Conservation (phyloP, 768 basidiomycete genomes). For the Podaxis rugospora region DNA sequence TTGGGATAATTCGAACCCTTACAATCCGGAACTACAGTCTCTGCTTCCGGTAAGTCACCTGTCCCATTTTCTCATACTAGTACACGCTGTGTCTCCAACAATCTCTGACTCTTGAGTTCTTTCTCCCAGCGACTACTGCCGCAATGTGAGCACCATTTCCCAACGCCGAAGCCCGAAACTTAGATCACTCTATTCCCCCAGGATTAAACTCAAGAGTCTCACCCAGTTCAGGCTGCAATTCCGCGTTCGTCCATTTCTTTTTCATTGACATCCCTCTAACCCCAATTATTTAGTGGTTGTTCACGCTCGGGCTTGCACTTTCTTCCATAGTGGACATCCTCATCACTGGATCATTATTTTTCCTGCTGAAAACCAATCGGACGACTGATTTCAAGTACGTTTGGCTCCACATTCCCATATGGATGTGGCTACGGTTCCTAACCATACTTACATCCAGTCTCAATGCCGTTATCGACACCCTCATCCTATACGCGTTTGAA, state of each 20-base stretch:
- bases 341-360: slow-evolving; percentile 41
- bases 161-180: background rate
- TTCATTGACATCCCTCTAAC: background rate
- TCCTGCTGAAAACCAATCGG: slow-evolving; percentile 35
- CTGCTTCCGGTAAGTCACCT: slow-evolving; percentile 24
- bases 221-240: slow-evolving; percentile 21
- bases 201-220: background rate
- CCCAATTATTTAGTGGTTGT: slow-evolving; percentile 38
- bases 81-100: background rate
- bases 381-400: slow-evolving; percentile 34
- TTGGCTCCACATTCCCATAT: background rate
- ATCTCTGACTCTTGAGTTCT: background rate
- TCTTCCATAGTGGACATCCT: slow-evolving; percentile 46
- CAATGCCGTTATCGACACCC: slow-evolving; percentile 40
- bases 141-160: slow-evolving; percentile 21
- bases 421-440: background rate
- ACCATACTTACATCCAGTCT: slow-evolving; percentile 24
- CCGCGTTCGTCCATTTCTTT: slow-evolving; percentile 3
- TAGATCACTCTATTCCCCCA: background rate
- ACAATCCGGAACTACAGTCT: slow-evolving; percentile 15
- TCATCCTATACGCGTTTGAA: slow-evolving; percentile 49
- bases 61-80: background rate
- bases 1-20: background rate
- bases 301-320: slow-evolving; percentile 47
- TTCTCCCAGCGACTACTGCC: slow-evolving; percentile 21